A percentile compares a stretch with the other conserved stretches of the same genome.
phyloP scores from a whole-genome alignment of 2,329 filamentous ascomycete species.

The Neoarthrinium moseri region DNA sequence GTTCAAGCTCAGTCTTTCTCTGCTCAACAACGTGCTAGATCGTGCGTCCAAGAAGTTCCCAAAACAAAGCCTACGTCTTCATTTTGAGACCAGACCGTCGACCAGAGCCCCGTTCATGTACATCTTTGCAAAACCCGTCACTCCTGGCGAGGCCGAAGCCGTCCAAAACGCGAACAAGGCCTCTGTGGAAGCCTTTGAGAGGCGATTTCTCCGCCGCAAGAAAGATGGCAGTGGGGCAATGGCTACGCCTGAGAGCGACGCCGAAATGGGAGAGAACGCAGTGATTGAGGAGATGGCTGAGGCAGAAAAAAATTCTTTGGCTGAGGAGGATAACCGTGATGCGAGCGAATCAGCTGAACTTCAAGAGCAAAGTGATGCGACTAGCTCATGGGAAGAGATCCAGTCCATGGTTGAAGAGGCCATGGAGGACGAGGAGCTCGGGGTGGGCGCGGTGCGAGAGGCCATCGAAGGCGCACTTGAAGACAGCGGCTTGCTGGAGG shows the following conservation, averaged over 20 bases:
- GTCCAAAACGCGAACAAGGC: conserved; percentile 71
- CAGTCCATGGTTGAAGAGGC: conserved; percentile 54
- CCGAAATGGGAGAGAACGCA: conserved; percentile 15
- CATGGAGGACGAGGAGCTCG: conserved; percentile 56
- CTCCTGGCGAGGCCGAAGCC: conserved; percentile 64
- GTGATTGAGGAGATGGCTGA: conserved; percentile 26
- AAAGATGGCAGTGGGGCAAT: conserved; percentile 27
- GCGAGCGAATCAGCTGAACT: conserved; percentile 17
- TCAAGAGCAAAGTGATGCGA: conserved; percentile 24
- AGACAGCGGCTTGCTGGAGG: conserved; percentile 50
- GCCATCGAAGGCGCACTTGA: conserved; percentile 55
- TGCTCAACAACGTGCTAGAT: conserved; percentile 79
- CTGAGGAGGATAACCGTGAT: conserved; percentile 20
- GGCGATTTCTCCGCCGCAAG: conserved; percentile 53
- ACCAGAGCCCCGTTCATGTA: conserved; percentile 68
- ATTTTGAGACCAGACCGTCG: conserved; percentile 73
- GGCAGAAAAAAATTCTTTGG: no score
- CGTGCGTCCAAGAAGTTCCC: conserved; percentile 75
- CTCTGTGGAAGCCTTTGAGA: conserved; percentile 68
- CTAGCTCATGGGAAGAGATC: conserved; percentile 52
- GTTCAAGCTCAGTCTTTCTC: conserved; percentile 75
- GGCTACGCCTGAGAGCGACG: conserved; percentile 12
- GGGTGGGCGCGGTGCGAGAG: conserved; percentile 49
- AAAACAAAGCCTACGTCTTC: conserved; percentile 70
- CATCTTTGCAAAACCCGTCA: conserved; percentile 84